These are phyloP conservation scores for Kalmusia sp. DNA, from an alignment of 2,329 filamentous ascomycete species.

Conservation along the genomic window DNA sequence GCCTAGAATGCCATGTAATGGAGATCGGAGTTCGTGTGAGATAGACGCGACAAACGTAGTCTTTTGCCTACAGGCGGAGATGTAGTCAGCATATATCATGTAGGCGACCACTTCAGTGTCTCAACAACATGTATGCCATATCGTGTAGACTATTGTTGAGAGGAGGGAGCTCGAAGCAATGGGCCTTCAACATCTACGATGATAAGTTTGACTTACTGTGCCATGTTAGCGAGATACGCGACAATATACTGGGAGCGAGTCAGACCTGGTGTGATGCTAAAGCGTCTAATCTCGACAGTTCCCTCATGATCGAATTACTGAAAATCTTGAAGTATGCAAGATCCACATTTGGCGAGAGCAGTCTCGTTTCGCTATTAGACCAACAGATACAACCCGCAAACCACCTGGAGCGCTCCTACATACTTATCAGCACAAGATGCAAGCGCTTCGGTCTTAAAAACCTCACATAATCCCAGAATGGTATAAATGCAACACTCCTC, in stretches of 20 bases:
- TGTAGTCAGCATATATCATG: neutral
- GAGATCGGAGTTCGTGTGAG: slow-evolving; percentile 57
- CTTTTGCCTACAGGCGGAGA: slow-evolving; percentile 17
- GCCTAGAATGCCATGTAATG: slow-evolving; percentile 64
- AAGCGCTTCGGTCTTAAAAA: neutral
- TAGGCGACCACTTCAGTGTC: neutral
- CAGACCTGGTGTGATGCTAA: slow-evolving; percentile 46
- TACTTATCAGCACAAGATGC: neutral
- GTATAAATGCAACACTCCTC: slow-evolving; percentile 46
- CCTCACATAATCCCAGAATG: slow-evolving; percentile 46
- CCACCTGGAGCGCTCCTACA: slow-evolving; percentile 39
- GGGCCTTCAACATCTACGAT: neutral
- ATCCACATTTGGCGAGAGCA: slow-evolving; percentile 37
- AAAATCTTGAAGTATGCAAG: slow-evolving; percentile 46
- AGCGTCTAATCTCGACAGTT: slow-evolving; percentile 61
- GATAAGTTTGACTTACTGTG: neutral
- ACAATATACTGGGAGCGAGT: neutral
- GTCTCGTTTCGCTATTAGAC: slow-evolving; percentile 38
- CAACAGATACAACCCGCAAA: slow-evolving; percentile 46
- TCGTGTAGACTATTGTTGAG: neutral
- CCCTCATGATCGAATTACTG: slow-evolving; percentile 62
- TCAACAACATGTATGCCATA: no score
- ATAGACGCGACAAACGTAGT: slow-evolving; percentile 45
- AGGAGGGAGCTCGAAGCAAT: neutral
- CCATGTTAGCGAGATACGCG: neutral